Evolutionary conservation across 2,329 filamentous ascomycete species (phyloP), one percentile per base, ranked within the genome.

Genomic region (Verticillium tricorpus): DNA sequence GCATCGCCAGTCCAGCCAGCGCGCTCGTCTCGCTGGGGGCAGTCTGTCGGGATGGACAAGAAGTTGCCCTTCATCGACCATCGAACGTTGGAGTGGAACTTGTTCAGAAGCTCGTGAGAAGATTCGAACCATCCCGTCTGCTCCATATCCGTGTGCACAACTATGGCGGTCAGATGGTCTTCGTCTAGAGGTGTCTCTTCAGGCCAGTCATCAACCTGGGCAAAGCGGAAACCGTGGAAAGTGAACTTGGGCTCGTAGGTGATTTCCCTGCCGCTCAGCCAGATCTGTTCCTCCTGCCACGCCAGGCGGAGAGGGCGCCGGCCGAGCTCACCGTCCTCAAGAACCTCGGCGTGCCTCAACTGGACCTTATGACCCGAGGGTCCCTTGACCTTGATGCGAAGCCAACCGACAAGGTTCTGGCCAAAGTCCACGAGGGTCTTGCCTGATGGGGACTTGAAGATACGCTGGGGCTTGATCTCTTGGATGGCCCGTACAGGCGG

Each of bases 61-160:
- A 88, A 87, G 65, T 87, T 88, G 0, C 83, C 83, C 32, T 78
- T 77, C 79, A 86, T 85, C 5, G 78, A 79, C 85, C 85, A 87
- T 34, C 74, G 67, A 0, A 82, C 77, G 60, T 88, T 88, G 1
- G 76, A 60, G 64, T 87, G 80, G 5, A 88, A 76, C 56, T 80
- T 72, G 65, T 86, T 87, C 31, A 88, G 64, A 3, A 80, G 70
- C 0, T 66, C 56, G 57, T 87, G 70, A 0, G 84, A 87, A 61
- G 80, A 85, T 9, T 76, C 68, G 57, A 87, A 86, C 61, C 68
- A 75, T 0, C 84, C 82, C 0, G 72, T 82, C 12, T 77, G 74
- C 58, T 74, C 69, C 73, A 87, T 78, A 61, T 87, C 83, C 0
- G 79, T 82, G 64, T 85, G 81, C 5, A 85, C 69, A 0, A 77